These are phyloP conservation scores for Colletotrichum shisoi DNA, from an alignment of 2,329 filamentous ascomycete genomes.

Conservation along the genomic window DNA sequence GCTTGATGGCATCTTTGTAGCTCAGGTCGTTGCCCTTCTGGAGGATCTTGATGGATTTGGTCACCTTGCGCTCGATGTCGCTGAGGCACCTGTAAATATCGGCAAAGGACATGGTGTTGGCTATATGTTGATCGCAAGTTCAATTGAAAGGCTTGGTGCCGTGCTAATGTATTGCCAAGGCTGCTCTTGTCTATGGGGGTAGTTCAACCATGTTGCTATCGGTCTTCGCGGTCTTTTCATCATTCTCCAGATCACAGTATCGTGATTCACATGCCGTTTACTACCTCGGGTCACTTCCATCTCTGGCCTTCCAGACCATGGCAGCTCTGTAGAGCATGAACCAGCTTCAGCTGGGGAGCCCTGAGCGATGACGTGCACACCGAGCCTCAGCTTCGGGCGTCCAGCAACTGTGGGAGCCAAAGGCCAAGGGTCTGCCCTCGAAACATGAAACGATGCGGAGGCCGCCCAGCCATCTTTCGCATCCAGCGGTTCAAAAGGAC, in stretches of 20 bases:
- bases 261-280: slow-evolving; percentile 30
- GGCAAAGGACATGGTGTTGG: slow-evolving; percentile 24
- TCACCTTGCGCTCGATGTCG: slow-evolving; percentile 35
- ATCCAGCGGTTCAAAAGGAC: background rate
- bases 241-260: slow-evolving; percentile 3
- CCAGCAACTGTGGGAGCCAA: slow-evolving; percentile 6
- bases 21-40: slow-evolving; percentile 28
- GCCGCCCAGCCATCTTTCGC: slow-evolving; percentile 32
- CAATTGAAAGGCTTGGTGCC: background rate
- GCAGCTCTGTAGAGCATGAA: slow-evolving; percentile 26
- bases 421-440: slow-evolving; percentile 22
- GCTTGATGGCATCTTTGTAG: slow-evolving; percentile 35
- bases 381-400: slow-evolving; percentile 28
- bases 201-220: rapidly evolving
- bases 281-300: slow-evolving; percentile 24
- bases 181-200: background rate
- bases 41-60: slow-evolving; percentile 33
- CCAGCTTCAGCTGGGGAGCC: slow-evolving; percentile 23
- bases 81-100: slow-evolving; percentile 34
- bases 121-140: background rate
- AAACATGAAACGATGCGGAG: slow-evolving; percentile 37
- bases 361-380: slow-evolving; percentile 32
- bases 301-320: background rate
- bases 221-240: slow-evolving; percentile 19
- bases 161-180: background rate